A percentile compares a stretch with the other conserved stretches of the same genome.
phyloP scores from a whole-genome alignment of 2,329 filamentous ascomycete species.

The Xylaria sp. region DNA sequence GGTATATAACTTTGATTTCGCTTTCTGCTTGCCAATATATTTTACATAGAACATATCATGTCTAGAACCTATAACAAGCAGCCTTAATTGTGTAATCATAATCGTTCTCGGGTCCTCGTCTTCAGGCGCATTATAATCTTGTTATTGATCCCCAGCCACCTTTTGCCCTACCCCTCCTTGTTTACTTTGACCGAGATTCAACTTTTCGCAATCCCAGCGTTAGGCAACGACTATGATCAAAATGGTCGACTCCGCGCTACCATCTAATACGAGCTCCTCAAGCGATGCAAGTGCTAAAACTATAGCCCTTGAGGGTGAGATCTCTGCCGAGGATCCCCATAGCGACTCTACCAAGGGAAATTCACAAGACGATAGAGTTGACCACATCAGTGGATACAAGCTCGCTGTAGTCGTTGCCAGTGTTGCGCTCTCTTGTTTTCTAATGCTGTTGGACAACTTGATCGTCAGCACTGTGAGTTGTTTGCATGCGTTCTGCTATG shows the following conservation, averaged over 20 bases:
- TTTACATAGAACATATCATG: too few species aligned
- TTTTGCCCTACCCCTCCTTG: not conserved
- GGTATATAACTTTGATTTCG: too few species aligned
- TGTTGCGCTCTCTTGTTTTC: not conserved
- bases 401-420: not conserved
- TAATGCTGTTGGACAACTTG: not conserved
- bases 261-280: not conserved
- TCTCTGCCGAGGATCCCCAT: too few species aligned
- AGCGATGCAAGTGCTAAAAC: not conserved
- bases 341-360: too few species aligned
- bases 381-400: not conserved
- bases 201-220: not conserved
- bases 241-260: not conserved
- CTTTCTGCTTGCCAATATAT: too few species aligned
- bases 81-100: too few species aligned
- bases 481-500: too few species aligned
- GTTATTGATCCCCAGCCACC: too few species aligned
- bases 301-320: not conserved
- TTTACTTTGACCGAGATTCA: not conserved
- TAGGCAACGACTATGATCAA: not conserved
- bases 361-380: too few species aligned
- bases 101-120: too few species aligned
- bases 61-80: too few species aligned
- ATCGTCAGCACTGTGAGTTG: slow-evolving; percentile 8
- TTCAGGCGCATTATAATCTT: too few species aligned